Percentiles rank a stretch among this genome's conserved stretches.
Evolutionary conservation across 140 eudicot genomes (phyloP).

Genomic region (Anethum foeniculum): DNA sequence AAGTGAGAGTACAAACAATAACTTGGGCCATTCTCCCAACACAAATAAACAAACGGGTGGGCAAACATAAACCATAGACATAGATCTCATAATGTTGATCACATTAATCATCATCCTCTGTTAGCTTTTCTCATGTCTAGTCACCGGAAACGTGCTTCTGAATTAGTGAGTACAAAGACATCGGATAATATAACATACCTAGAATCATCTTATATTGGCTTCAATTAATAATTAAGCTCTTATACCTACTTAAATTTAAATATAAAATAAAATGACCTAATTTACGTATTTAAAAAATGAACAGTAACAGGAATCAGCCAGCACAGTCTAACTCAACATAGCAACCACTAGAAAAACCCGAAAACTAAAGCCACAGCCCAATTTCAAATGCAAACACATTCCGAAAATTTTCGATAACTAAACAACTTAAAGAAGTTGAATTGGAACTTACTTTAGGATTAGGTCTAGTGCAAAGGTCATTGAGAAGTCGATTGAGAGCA

Average conservation of each 20-base stretch:
- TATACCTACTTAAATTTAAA: neutral
- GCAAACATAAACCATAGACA: neutral
- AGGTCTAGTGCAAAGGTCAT: conserved; percentile 65
- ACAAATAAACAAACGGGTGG: neutral
- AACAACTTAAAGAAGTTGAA: neutral
- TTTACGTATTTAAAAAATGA: neutral
- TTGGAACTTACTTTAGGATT: conserved; percentile 50
- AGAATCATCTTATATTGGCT: neutral
- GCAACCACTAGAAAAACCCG: neutral
- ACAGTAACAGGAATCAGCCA: neutral
- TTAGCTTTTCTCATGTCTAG: neutral
- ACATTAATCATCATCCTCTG: neutral
- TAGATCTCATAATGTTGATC: neutral
- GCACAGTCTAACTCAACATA: neutral
- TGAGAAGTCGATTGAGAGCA: conserved; percentile 66
- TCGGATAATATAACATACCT: neutral
- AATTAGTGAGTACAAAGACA: neutral
- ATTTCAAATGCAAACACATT: neutral
- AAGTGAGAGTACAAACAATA: neutral
- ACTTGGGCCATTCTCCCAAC: neutral
- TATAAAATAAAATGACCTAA: neutral
- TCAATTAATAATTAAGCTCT: neutral
- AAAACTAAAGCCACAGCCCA: neutral
- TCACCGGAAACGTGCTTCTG: neutral
- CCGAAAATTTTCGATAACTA: neutral